Base-by-base conservation (phyloP, 2,329 filamentous ascomycete species). In the Penicillium sp. region DNA sequence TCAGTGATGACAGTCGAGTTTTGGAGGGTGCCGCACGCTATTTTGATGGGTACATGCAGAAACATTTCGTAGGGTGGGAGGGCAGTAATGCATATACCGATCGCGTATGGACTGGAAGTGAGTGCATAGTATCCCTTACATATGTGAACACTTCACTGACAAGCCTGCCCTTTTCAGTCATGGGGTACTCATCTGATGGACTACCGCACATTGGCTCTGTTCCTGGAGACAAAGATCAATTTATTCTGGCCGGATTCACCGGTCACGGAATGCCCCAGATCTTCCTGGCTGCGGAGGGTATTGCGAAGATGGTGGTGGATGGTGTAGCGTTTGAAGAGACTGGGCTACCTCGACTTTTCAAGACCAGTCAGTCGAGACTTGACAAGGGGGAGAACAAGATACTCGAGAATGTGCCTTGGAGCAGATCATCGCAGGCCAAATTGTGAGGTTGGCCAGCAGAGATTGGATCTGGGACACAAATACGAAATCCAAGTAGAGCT, bases 261-360 rank as follows among this genome's bases (percentile, higher is more conserved):
- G 88, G 88, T 0, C 86, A 89, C 70, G 86, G 86, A 0, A 89
- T 89, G 87, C 86, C 86, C 1, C 72, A 86, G 35, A 85, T 85
- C 56, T 83, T 86, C 76, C 83, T 86, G 69, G 83, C 82, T 31
- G 86, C 86, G 0, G 80, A 82, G 64, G 87, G 82, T 0, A 65
- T 89, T 59, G 83, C 81, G 1, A 73, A 76, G 34, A 86, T 88
- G 83, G 80, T 87, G 62, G 54, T 71, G 20, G 64, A 67, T 11
- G 69, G 59, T 3, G 42, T 55, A 1, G 43, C 47, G 4, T 71
- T 73, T 15, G 70, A 68, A 11, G 66, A 64, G 7, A 75, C 70
- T 5, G 67, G 66, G 5, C 45, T 78, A 14, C 75, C 75, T 2
- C 59, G 63, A 12, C 52, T 75, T 31, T 77, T 75, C 58, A 64